Evolutionary conservation across 768 basidiomycete genomes (phyloP), one percentile per base, ranked within the genome.

Genomic region (Hydnomerulius pinastri): DNA sequence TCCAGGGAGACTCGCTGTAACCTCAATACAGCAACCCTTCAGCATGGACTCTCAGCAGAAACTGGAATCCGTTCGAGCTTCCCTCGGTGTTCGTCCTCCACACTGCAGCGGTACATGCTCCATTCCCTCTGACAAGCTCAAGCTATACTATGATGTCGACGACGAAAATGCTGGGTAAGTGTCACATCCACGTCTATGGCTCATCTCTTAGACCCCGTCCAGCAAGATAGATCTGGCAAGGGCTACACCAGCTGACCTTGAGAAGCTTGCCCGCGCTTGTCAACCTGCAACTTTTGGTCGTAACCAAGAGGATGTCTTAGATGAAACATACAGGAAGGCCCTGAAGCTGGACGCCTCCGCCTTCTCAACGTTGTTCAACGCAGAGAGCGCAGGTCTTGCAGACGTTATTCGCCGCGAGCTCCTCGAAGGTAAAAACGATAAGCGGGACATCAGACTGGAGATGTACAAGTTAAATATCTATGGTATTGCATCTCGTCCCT

Each of bases 381-480:
- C 65, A 15, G 57, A 50, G 13, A 46, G 50, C 11, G 50, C 49
- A 9, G 70, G 67, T 6, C 45, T 76, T 2, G 21, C 72, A 11
- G 62, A 67, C 21, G 33, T 49, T 9, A 55, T 73, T 35, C 55
- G 56, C 11, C 42, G 47, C 2, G 43, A 52, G n/a, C 52, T 69
- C 6, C 38, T 67, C 11, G 45, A 61, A 15, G 60, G 65, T 13
- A 52, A 56, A 2, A 44, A 51, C 5, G 25, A 30, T 13, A 78
- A 79, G 60, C 56, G 77, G 55, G 72, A 75, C 25, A 23, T 54
- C 25, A 48, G 50, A 17, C 29, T 13, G 49, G 73, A 78, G 52
- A 52, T 77, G 6, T 76, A 76, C 58, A 78, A 80, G 51, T 59
- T 78, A 44, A 76, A 78, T 39, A 70, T 78, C 1, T 77, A 79